Evolutionary conservation across 2,329 filamentous ascomycete species (phyloP), one percentile per base, ranked within the genome.

Genomic region (Exophiala sp.): DNA sequence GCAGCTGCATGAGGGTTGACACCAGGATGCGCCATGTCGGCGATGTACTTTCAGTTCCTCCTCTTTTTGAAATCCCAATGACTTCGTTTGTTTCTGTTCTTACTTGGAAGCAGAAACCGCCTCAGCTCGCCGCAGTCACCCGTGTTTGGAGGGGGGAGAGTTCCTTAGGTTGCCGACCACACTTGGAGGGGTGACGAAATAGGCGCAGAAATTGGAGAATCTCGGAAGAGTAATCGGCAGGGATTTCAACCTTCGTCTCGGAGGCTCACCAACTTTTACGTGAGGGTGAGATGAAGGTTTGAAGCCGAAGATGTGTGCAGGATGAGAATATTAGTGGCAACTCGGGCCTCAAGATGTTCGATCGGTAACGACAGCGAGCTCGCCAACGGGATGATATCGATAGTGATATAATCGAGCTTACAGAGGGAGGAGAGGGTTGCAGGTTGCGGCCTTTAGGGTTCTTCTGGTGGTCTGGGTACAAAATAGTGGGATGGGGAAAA

Each of bases 1-100:
- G 75, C 74, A 48, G 79, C 77, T 52, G 71, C 71, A 60, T 73
- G 69, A 60, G 72, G 66, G 59, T 73, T 76, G 42, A 61, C 48
- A 14, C 56, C 57, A 39, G 51, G 50, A 43, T 61, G 58, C 56
- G 58, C 58, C 58, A 61, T 61, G 48, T 37, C 47, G 56, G 53
- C 54, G 42, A 42, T 24, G 30, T 27, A 46, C 42, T 38, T 13
- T 37, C 30, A 37, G 18, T 29, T 43, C 55, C 47, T 56, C 50
- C 52, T 53, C 52, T 53, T 49, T 30, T 49, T 34, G 46, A 44
- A 40, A 41, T 37, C 2, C 40, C 43, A 34, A 35, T 10, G 23
- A 38, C 32, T 16, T 39, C 40, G 32, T n/a, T 48, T 19, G 44
- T 22, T 27, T 30, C 18, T 43, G 22, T 37, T 18, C 6, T 37